Base-by-base conservation (phyloP, 2,329 filamentous ascomycete species). In the Arachnopeziza araneosa region DNA sequence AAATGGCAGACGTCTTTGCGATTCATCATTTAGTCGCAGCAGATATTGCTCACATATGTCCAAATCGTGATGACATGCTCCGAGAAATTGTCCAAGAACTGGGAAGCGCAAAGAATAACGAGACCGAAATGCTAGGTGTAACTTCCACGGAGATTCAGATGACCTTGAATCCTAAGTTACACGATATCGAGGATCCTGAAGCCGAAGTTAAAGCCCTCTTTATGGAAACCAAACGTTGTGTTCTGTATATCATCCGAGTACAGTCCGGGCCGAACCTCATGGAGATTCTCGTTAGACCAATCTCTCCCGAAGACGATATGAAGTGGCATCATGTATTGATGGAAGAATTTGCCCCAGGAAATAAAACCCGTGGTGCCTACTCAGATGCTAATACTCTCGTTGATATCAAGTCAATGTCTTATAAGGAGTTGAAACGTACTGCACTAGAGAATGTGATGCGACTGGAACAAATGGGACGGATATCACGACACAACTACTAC, bases 211-310 rank as follows among this genome's bases (percentile, higher is more conserved):
- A 98, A 76, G 83, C 92, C 1, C 81, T 99, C 2, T 97, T 97
- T 74, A 98, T 97, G 86, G 95, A 98, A 76, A 98, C 95, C 2
- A 99, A 99, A 78, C 87, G 95, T 69, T 96, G 95, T 71, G 89
- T 98, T 50, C 79, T 99, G 64, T 99, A 98, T 76, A 98, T 99
- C 73, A 98, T 99, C 71, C 89, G 95, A 61, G 89, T 99, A 44
- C 96, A 99, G 75, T 91, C 90, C 1, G 95, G 95, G 9, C 79
- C 87, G 56, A 96, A 93, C 69, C 83, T 99, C n/a, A 86, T 98
- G 74, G 93, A 98, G 63, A 96, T 99, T 63, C 84, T 99, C 67
- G 88, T 96, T 65, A 96, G 95, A 71, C 91, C 91, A 19, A 92
- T 97, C 65, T 86, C 83, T 0, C 80, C 84, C 30, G 93, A 97